Evolutionary conservation across 768 basidiomycete species (phyloP).

Genomic region (Crucibulum laeve): DNA sequence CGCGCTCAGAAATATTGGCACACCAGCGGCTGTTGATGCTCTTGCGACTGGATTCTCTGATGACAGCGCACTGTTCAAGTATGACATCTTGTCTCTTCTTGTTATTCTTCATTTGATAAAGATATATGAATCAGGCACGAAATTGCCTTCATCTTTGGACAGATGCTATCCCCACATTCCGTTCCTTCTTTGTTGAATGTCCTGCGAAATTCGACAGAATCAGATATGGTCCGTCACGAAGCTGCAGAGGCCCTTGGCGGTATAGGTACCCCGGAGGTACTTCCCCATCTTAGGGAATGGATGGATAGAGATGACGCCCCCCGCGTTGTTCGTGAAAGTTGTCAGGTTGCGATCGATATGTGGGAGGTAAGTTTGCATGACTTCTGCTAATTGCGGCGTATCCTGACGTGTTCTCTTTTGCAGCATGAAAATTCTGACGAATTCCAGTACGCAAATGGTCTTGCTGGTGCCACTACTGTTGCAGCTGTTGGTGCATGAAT

Average conservation of each 20-base stretch:
- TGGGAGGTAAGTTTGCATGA: constrained; percentile 70
- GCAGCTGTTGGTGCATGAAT: too few species aligned
- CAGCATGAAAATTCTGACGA: constrained; percentile 79
- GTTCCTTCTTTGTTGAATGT: constrained; percentile 82
- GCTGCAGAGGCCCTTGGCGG: constrained; percentile 99
- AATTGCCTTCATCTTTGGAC: constrained; percentile 97
- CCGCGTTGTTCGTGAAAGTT: constrained; percentile 90
- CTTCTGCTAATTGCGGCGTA: background rate
- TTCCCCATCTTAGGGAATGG: constrained; percentile 85
- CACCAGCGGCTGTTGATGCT: constrained; percentile 80
- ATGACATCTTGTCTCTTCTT: constrained; percentile 16
- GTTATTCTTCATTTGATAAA: background rate
- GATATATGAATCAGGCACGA: constrained; percentile 64
- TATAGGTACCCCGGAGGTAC: constrained; percentile 89
- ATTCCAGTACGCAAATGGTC: constrained; percentile 69
- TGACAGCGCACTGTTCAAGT: constrained; percentile 92
- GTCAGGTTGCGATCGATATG: constrained; percentile 95
- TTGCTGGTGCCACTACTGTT: constrained; percentile 13
- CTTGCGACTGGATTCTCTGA: constrained; percentile 90
- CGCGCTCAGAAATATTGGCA: constrained; percentile 89
- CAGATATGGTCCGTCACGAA: constrained; percentile 98
- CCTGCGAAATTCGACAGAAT: constrained; percentile 67
- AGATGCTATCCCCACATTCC: constrained; percentile 84
- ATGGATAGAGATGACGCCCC: constrained; percentile 75
- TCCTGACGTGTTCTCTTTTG: background rate